Percentiles rank a stretch among this genome's conserved stretches.
Evolutionary conservation across 2,329 filamentous ascomycete species (phyloP).

Genomic region (Hyphodiscus sp.): DNA sequence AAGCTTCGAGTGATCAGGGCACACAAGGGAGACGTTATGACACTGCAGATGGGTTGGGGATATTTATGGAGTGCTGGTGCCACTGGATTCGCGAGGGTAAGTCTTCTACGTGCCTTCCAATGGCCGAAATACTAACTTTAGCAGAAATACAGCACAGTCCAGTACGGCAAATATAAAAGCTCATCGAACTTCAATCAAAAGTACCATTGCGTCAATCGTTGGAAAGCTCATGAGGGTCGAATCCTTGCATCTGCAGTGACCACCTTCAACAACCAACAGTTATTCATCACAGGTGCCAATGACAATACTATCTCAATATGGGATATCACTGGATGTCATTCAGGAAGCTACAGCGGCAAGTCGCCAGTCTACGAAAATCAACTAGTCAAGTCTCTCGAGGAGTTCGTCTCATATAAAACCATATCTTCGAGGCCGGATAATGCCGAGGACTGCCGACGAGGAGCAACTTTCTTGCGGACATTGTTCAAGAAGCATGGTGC

Average conservation of each 20-base stretch:
- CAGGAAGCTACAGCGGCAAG: constrained; percentile 14
- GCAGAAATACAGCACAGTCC: constrained; percentile 61
- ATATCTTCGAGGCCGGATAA: constrained; percentile 83
- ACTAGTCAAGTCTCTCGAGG: constrained; percentile 65
- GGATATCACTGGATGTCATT: constrained; percentile 52
- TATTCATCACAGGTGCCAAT: constrained; percentile 92
- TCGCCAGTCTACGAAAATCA: constrained; percentile 40
- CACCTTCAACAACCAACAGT: constrained; percentile 61
- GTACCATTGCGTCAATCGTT: constrained; percentile 71
- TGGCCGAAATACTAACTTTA: constrained; percentile 6
- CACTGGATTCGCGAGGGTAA: constrained; percentile 78
- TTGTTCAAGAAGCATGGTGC: constrained; percentile 91
- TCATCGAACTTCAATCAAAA: constrained; percentile 59
- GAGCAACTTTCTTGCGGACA: constrained; percentile 82
- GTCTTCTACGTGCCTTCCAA: constrained; percentile 21
- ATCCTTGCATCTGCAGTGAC: constrained; percentile 79
- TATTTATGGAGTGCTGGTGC: constrained; percentile 83
- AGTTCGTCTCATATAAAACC: constrained; percentile 88
- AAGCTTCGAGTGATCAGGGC: constrained; percentile 80
- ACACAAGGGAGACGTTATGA: constrained; percentile 76
- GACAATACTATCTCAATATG: constrained; percentile 86
- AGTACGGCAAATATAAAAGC: constrained; percentile 51
- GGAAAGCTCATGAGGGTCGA: constrained; percentile 80
- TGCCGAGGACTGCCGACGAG: constrained; percentile 84
- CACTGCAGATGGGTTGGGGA: constrained; percentile 77